Evolutionary conservation across 345 rosid genomes (phyloP).

Genomic region (Moringa oleifera): DNA sequence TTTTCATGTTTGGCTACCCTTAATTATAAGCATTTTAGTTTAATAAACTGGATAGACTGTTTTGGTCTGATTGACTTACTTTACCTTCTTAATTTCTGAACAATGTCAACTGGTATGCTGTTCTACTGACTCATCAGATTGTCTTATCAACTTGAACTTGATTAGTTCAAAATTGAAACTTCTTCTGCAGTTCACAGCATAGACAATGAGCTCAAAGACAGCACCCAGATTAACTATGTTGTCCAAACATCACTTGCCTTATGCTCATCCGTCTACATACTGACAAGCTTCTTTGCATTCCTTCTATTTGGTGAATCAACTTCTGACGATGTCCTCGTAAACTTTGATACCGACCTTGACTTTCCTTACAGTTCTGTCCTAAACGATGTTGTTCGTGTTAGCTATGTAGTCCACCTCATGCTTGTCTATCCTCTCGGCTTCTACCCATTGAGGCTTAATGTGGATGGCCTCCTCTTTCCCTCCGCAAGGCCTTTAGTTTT

Average conservation of each 20-base stretch:
- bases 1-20: too few relatives aligned
- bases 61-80: too few relatives aligned
- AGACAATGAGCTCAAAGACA: constrained; percentile 81
- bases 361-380: constrained; percentile 68
- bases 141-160: not conserved
- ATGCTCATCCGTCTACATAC: constrained; percentile 68
- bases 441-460: constrained; percentile 68
- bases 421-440: constrained; percentile 90
- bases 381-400: constrained; percentile 76
- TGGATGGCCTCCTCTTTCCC: constrained; percentile 87
- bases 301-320: constrained; percentile 83
- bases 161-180: not conserved
- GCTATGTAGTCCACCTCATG: constrained; percentile 87
- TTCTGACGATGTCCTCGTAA: constrained; percentile 82
- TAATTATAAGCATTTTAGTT: too few relatives aligned
- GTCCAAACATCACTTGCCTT: constrained; percentile 65
- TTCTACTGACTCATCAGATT: constrained; percentile 5
- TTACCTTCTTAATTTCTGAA: not conserved
- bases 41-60: too few relatives aligned
- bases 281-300: constrained; percentile 82
- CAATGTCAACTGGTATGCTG: not conserved
- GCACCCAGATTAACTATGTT: constrained; percentile 55
- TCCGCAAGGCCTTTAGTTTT: constrained; percentile 46
- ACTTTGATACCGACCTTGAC: constrained; percentile 75
- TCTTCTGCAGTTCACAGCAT: constrained; percentile 74